Conservation (phyloP, 352 stramenopile species). For the Halophytophthora batemanensis region DNA sequence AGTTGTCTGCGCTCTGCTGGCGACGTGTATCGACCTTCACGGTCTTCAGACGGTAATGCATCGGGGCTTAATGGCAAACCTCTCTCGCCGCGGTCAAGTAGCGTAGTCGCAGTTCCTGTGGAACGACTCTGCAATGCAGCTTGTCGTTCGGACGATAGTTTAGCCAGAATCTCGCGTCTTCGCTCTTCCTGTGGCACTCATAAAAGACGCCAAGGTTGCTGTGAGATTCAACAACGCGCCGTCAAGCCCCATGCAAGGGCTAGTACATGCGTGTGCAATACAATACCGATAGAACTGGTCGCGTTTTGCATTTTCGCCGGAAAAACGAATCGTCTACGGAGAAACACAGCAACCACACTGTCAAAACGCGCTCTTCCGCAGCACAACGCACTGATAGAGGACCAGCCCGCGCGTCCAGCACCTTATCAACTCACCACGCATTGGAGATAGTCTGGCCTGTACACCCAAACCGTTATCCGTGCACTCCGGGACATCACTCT, state of each 20-base stretch:
- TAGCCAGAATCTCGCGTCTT: constrained; percentile 59
- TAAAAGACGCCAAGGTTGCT: neutral
- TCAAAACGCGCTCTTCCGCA: neutral
- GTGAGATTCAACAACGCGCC: neutral
- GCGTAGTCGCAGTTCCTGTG: constrained; percentile 1
- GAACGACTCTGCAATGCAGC: constrained; percentile 20
- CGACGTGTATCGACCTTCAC: constrained; percentile 8
- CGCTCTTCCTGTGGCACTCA: constrained; percentile 43
- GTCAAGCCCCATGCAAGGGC: neutral
- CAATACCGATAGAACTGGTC: constrained; percentile 36
- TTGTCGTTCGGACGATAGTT: constrained; percentile 57
- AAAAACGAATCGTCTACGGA: constrained; percentile 18
- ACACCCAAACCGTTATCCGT: neutral
- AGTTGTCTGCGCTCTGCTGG: constrained; percentile 21
- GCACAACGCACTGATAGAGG: neutral
- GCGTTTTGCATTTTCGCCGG: constrained; percentile 25
- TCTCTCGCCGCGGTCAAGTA: neutral
- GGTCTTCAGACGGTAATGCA: neutral
- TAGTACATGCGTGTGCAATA: neutral
- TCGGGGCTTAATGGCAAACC: neutral
- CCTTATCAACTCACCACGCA: neutral
- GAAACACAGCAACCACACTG: neutral
- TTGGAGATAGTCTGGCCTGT: neutral
- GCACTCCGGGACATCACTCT: neutral
- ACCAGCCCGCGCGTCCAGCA: neutral